Evolutionary conservation across 768 basidiomycete species (phyloP).

Genomic region (Filobasidium wieringae): DNA sequence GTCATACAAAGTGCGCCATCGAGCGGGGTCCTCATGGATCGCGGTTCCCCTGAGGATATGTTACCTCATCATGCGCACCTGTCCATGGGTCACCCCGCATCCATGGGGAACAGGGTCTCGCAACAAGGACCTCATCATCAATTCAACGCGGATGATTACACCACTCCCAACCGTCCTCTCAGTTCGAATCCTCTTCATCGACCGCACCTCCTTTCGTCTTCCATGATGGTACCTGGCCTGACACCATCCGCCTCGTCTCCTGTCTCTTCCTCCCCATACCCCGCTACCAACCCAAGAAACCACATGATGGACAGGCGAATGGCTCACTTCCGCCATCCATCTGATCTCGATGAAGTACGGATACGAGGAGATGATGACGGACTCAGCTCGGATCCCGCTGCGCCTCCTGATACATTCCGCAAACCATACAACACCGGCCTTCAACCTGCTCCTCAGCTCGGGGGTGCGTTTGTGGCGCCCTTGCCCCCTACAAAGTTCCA

Average conservation of each 20-base stretch:
- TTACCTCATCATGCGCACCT: background rate
- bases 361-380: conserved; percentile 4
- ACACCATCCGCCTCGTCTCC: conserved; percentile 17
- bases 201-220: background rate
- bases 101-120: background rate
- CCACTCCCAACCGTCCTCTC: conserved; percentile 7
- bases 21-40: background rate
- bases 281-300: conserved; percentile 2
- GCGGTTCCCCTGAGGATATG: background rate
- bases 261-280: conserved; percentile 11
- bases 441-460: conserved; percentile 2
- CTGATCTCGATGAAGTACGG: conserved; percentile 2
- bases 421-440: background rate
- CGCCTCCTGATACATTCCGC: background rate
- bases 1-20: background rate
- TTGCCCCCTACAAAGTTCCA: conserved; percentile 2
- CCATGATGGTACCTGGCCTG: conserved; percentile 11
- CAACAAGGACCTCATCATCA: background rate
- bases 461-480: conserved; percentile 6
- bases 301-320: conserved; percentile 7
- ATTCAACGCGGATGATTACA: conserved; percentile 10
- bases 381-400: conserved; percentile 6
- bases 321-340: conserved; percentile 3
- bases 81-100: background rate
- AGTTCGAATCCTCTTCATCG: conserved; percentile 1